These are phyloP conservation scores for Colletotrichum navitas DNA, from an alignment of 2,329 filamentous ascomycete species.

Conservation along the genomic window DNA sequence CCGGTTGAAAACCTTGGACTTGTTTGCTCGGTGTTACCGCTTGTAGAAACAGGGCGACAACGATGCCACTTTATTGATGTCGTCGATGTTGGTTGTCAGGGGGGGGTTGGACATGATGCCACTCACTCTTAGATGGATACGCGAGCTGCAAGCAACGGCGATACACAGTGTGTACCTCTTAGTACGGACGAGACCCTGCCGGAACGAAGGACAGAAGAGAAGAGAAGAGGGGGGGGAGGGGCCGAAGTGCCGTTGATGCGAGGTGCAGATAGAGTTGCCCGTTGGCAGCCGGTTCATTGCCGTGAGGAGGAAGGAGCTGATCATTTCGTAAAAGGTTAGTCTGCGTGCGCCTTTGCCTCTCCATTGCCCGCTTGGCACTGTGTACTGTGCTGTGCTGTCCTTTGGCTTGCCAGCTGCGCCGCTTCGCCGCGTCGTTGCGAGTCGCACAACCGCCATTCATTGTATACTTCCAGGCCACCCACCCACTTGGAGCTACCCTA, in stretches of 20 bases:
- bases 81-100: conserved; percentile 15
- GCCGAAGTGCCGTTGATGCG: conserved; percentile 36
- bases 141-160: conserved; percentile 16
- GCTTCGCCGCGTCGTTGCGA: conserved; percentile 8
- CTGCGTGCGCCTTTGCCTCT: conserved; percentile 17
- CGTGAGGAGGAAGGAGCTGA: conserved; percentile 32
- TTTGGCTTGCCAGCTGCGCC: neutral
- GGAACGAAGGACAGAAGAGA: conserved; percentile 12
- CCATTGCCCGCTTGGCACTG: conserved; percentile 23
- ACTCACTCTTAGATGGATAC: conserved; percentile 8
- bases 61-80: conserved; percentile 22
- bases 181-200: conserved; percentile 22
- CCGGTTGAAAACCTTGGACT: conserved; percentile 9
- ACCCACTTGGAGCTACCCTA: neutral
- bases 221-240: conserved; percentile 4
- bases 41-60: conserved; percentile 31
- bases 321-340: conserved; percentile 20
- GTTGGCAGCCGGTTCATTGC: conserved; percentile 37
- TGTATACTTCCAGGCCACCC: conserved; percentile 4
- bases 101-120: conserved; percentile 18
- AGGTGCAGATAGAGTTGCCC: conserved; percentile 42
- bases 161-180: neutral
- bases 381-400: conserved; percentile 10
- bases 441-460: conserved; percentile 15
- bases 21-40: conserved; percentile 32